These are phyloP conservation scores for Botrytis porri DNA, from an alignment of 2,329 filamentous ascomycete genomes.

Conservation along the genomic window DNA sequence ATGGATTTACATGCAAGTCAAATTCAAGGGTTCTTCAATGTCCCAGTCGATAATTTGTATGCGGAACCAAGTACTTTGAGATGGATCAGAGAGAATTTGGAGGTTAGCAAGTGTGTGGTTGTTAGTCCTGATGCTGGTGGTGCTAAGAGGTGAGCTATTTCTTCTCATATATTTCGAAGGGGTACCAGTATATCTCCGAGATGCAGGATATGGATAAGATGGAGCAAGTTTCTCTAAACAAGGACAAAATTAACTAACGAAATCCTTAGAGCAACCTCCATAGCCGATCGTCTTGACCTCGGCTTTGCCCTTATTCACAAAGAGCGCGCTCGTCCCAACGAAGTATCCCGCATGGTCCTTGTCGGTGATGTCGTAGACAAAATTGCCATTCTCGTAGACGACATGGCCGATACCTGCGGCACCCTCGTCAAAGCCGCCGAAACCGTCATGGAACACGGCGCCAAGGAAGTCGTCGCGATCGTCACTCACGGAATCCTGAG, in stretches of 20 bases:
- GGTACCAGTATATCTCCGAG: background rate
- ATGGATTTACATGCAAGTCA: conserved; percentile 95
- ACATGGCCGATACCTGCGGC: conserved; percentile 96
- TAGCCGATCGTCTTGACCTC: conserved; percentile 86
- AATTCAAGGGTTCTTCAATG: conserved; percentile 94
- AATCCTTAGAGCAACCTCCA: conserved; percentile 69
- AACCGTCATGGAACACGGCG: conserved; percentile 82
- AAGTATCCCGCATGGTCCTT: conserved; percentile 91
- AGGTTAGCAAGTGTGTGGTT: conserved; percentile 81
- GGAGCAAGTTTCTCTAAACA: background rate
- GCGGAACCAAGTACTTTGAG: conserved; percentile 88
- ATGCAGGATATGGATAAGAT: background rate
- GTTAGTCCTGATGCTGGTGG: conserved; percentile 94
- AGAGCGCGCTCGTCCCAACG: conserved; percentile 86
- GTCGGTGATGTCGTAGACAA: conserved; percentile 90
- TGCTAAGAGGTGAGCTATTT: conserved; percentile 67
- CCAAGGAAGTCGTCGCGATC: conserved; percentile 85
- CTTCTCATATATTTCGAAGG: background rate
- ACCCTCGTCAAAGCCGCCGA: conserved; percentile 85
- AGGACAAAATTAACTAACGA: background rate
- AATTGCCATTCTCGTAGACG: conserved; percentile 92
- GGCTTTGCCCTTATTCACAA: conserved; percentile 96
- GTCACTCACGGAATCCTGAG: conserved; percentile 92
- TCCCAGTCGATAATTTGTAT: conserved; percentile 74
- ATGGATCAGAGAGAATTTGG: conserved; percentile 86